Evolutionary conservation across 768 basidiomycete genomes (phyloP).

Genomic region (Boletus vermiculosoides): DNA sequence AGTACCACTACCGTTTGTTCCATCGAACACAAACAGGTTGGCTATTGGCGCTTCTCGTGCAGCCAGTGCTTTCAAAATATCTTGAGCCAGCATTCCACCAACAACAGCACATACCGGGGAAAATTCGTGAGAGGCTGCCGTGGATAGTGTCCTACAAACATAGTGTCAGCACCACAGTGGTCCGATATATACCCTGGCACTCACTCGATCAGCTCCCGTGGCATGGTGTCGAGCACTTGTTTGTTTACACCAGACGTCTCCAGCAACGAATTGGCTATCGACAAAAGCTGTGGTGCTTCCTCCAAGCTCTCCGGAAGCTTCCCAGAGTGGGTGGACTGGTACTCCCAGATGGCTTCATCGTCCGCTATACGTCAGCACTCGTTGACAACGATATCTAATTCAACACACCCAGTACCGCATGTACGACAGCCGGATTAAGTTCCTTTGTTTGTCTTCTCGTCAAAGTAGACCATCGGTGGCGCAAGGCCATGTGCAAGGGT

Average conservation of each 20-base stretch:
- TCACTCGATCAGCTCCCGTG: conserved; percentile 63
- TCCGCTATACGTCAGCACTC: conserved; percentile 14
- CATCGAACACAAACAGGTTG: conserved; percentile 90
- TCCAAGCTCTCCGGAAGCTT: conserved; percentile 52
- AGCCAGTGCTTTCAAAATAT: conserved; percentile 87
- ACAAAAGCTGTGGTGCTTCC: conserved; percentile 55
- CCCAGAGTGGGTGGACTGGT: conserved; percentile 56
- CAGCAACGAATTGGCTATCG: conserved; percentile 63
- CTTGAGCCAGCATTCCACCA: conserved; percentile 93
- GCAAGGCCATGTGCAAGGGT: conserved; percentile 59
- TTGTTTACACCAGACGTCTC: conserved; percentile 65
- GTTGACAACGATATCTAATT: neutral
- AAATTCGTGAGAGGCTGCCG: conserved; percentile 79
- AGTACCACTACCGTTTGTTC: conserved; percentile 71
- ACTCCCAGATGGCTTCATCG: conserved; percentile 77
- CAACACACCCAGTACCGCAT: conserved; percentile 66
- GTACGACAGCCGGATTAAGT: conserved; percentile 71
- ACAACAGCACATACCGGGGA: conserved; percentile 93
- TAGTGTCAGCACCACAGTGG: conserved; percentile 8
- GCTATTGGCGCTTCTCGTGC: conserved; percentile 91
- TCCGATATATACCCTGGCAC: neutral
- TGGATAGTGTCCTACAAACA: conserved; percentile 57
- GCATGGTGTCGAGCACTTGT: conserved; percentile 56
- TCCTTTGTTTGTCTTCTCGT: conserved; percentile 79
- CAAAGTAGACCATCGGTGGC: conserved; percentile 66